Percentiles rank a stretch among this genome's conserved stretches.
Conservation (phyloP, 192 early-diverging fungal species). For the Rhizoclosmatium globosum region DNA sequence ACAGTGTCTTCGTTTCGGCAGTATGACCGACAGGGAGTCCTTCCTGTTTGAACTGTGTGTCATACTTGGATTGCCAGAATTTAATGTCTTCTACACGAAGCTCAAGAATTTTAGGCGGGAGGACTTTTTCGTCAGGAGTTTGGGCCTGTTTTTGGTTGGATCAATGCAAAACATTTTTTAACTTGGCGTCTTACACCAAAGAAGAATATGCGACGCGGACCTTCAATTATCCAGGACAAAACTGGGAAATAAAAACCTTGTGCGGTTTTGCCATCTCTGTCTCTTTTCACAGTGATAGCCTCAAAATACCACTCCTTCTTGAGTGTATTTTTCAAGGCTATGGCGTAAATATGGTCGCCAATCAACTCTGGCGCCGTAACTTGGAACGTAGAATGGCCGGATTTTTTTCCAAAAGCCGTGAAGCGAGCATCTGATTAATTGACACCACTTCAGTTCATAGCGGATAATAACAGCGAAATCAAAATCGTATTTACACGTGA, state of each 20-base stretch:
- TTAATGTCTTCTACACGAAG: conserved; percentile 3
- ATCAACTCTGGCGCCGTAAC: too few species aligned
- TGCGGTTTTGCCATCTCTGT: background rate
- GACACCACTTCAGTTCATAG: too few species aligned
- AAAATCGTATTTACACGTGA: background rate
- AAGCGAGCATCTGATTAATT: too few species aligned
- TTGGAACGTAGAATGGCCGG: too few species aligned
- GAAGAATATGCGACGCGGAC: conserved; percentile 14
- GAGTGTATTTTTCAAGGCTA: background rate
- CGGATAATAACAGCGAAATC: background rate
- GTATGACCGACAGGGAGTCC: background rate
- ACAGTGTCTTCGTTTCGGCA: background rate
- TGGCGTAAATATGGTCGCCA: background rate
- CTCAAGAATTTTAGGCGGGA: background rate
- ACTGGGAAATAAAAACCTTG: conserved; percentile 7
- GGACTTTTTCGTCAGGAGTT: background rate
- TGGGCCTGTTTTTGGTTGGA: background rate
- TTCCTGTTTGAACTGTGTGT: background rate
- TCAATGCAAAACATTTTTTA: background rate
- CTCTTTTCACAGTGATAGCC: conserved; percentile 1
- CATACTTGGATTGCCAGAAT: background rate
- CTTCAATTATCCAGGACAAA: conserved; percentile 1
- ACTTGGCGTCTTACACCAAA: conserved; percentile 9
- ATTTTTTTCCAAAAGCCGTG: too few species aligned
- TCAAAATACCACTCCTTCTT: conserved; percentile 16